Evolutionary conservation across 2,329 filamentous ascomycete genomes (phyloP), one percentile per base, ranked within the genome.

Genomic region (Cladosporium cucumerinum): DNA sequence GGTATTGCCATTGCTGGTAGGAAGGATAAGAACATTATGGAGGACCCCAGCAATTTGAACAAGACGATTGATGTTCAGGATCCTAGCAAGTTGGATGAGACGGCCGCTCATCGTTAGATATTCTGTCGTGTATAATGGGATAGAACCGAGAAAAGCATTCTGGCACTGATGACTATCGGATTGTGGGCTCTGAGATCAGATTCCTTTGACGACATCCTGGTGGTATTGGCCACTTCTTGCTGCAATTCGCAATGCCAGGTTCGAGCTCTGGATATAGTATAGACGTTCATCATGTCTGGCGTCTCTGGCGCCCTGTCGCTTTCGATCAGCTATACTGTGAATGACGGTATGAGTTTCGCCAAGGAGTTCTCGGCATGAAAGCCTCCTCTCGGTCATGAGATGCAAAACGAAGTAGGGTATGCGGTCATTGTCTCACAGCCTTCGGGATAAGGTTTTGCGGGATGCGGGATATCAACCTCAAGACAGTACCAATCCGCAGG

Each of bases 11-110:
- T 61, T 16, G 21, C 70, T 8, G 72, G 71, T 12, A 63, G 52
- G 52, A 59, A 64, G 16, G 72, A 72, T 65, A 28, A 57, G 51
- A 72, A 71, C 58, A 51, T 70, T 46, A 55, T 57, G 21, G 18
- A 30, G 16, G 61, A 63, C 49, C 26, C 36, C 12, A 32, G 32
- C 2, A 57, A 57, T 28, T 57, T 63, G 23, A 57, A 57, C 4
- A 63, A 63, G 61, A 63, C 51, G 26, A 12, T 60, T 18, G 39
- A 46, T 46, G n/a, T 21, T 46, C 39, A 21, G 21, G 61, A 63
- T 57, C n/a, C 30, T 10, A 18, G 25, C 3, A 36, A 34, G 14
- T 57, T 57, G 23, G 49, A 57, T 18, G 43, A 57, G 51, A 63
- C 51, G 18, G n/a, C 48, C 7, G 18, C 36, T 43, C 8, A 43